Evolutionary conservation across 176 grass and related monocot species (phyloP).

Genomic region (Oryza meyeriana): DNA sequence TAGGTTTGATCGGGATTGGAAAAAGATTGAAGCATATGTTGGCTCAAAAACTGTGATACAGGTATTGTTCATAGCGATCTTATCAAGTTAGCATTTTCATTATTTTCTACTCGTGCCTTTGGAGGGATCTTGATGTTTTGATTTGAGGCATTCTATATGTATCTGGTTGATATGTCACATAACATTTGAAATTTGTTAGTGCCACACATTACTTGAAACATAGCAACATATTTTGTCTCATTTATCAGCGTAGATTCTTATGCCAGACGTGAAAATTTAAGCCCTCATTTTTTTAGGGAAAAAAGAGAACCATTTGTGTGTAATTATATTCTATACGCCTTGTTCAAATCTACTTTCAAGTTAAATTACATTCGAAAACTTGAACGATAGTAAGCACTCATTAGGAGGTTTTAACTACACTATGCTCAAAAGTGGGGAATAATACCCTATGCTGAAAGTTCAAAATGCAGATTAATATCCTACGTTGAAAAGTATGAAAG

Average conservation of each 20-base stretch:
- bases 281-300: neutral
- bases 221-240: neutral
- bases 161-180: neutral
- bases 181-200: neutral
- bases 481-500: neutral
- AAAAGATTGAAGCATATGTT: conserved; percentile 81
- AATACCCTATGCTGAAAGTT: neutral
- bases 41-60: conserved; percentile 92
- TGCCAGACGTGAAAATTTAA: neutral
- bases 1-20: conserved; percentile 96
- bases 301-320: neutral
- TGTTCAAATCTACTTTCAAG: neutral
- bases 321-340: neutral
- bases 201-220: neutral
- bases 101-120: neutral
- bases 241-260: neutral
- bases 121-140: neutral
- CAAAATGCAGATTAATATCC: neutral
- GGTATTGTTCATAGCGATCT: conserved; percentile 30
- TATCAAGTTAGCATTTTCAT: neutral
- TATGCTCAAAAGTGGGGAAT: neutral
- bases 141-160: neutral
- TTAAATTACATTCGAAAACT: neutral
- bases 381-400: neutral
- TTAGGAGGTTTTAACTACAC: neutral